Conservation (phyloP, 1,139 yeast species). For the Suhomyces anneliseae region DNA sequence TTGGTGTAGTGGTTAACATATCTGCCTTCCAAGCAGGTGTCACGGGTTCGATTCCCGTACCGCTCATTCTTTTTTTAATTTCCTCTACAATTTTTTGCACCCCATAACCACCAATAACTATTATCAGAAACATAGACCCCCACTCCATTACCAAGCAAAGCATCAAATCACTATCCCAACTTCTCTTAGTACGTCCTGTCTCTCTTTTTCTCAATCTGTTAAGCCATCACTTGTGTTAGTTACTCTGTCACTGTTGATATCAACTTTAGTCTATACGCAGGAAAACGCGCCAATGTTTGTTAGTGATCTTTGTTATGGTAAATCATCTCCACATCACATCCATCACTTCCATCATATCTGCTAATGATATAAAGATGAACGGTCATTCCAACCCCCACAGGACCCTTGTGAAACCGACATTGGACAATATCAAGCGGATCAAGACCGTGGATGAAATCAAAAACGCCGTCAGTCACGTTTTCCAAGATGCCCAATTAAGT, state of each 20-base stretch:
- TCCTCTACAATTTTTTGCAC: background rate
- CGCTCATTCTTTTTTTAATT: conserved; percentile 49
- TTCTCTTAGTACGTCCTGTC: background rate
- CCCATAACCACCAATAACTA: background rate
- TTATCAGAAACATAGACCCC: too few species aligned
- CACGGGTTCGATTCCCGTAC: conserved; percentile 84
- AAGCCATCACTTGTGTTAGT: background rate
- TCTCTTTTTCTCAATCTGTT: background rate
- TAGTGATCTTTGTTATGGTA: conserved; percentile 1
- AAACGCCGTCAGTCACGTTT: conserved; percentile 61
- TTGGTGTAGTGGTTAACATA: conserved; percentile 55
- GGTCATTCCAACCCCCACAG: background rate
- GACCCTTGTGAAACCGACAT: conserved; percentile 13
- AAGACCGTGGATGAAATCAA: conserved; percentile 29
- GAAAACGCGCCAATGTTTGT: background rate
- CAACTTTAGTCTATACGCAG: background rate
- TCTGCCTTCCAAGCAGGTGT: conserved; percentile 79
- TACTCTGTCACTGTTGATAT: too few species aligned
- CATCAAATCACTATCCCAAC: background rate
- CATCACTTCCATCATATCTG: too few species aligned
- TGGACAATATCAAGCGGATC: conserved; percentile 23
- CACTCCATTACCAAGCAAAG: background rate
- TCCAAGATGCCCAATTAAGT: conserved; percentile 77
- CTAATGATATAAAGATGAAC: conserved; percentile 1
- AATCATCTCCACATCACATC: conserved; percentile 2